These are phyloP conservation scores for Trichomonas vaginalis DNA, from an alignment of 208 protist species.

Conservation along the genomic window DNA sequence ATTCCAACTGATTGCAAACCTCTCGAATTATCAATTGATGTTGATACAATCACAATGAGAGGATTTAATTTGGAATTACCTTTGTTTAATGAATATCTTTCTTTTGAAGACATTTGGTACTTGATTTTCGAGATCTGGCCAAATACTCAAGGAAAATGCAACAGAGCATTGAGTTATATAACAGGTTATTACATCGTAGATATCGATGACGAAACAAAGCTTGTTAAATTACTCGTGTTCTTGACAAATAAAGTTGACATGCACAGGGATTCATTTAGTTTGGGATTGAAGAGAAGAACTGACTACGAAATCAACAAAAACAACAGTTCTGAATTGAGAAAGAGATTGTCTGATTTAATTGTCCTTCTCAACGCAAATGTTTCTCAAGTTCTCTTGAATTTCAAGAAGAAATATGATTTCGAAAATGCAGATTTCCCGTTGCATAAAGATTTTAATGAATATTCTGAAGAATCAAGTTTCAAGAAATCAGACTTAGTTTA, in stretches of 20 bases:
- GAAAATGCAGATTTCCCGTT: not conserved
- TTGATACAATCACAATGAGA: no score
- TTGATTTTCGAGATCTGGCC: not conserved
- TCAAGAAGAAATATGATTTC: not conserved
- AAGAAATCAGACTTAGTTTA: no score
- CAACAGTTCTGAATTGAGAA: no score
- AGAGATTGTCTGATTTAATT: not conserved
- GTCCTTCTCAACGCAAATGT: not conserved
- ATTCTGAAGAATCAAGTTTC: no score
- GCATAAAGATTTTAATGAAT: no score
- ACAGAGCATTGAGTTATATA: not conserved
- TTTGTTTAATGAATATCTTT: not conserved
- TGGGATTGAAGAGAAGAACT: not conserved
- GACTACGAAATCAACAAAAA: not conserved
- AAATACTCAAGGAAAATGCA: no score
- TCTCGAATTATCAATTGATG: no score
- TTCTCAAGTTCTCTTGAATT: not conserved
- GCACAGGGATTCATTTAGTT: no score
- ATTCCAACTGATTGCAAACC: not conserved
- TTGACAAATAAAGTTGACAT: no score
- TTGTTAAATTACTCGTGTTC: not conserved
- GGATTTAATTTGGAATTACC: not conserved
- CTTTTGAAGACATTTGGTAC: not conserved
- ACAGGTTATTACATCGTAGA: not conserved
- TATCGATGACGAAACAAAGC: not conserved